phyloP scores from a whole-genome alignment of 805 yeast genomes.

The Pichia phayaonensis region DNA sequence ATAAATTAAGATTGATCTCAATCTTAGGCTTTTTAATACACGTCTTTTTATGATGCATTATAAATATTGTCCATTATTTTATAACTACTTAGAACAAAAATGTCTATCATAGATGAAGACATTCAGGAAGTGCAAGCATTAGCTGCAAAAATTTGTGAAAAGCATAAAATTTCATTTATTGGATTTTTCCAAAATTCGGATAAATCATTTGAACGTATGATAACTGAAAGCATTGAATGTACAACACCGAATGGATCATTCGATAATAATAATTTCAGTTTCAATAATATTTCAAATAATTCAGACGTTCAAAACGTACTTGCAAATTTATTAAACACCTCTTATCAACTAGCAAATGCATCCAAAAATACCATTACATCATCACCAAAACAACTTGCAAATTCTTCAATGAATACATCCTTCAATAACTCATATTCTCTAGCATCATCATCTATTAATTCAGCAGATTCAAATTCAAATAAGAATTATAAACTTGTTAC shows the following conservation, averaged over 20 bases:
- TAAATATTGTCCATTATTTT: neutral
- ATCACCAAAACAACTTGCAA: neutral
- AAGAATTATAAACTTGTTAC: conserved; percentile 8
- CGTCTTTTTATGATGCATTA: neutral
- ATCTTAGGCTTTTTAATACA: neutral
- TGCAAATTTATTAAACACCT: conserved; percentile 2
- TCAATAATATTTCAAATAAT: conserved; percentile 1
- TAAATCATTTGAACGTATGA: conserved; percentile 1
- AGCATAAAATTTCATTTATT: conserved; percentile 6
- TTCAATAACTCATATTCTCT: neutral
- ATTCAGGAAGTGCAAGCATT: neutral
- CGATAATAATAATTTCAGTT: neutral
- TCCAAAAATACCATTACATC: conserved; percentile 3
- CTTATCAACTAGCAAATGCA: neutral
- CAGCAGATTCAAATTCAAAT: neutral
- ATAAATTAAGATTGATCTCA: neutral
- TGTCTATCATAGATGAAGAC: neutral
- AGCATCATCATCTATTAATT: neutral
- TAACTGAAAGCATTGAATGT: conserved; percentile 2
- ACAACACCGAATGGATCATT: conserved; percentile 4
- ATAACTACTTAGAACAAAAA: neutral
- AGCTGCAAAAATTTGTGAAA: conserved; percentile 6
- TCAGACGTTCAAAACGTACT: conserved; percentile 4
- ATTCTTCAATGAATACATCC: neutral
- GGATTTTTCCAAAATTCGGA: conserved; percentile 9